Evolutionary conservation across 163 green algal species (phyloP), one percentile per base, ranked within the genome.

Genomic region (Volvox carteri): DNA sequence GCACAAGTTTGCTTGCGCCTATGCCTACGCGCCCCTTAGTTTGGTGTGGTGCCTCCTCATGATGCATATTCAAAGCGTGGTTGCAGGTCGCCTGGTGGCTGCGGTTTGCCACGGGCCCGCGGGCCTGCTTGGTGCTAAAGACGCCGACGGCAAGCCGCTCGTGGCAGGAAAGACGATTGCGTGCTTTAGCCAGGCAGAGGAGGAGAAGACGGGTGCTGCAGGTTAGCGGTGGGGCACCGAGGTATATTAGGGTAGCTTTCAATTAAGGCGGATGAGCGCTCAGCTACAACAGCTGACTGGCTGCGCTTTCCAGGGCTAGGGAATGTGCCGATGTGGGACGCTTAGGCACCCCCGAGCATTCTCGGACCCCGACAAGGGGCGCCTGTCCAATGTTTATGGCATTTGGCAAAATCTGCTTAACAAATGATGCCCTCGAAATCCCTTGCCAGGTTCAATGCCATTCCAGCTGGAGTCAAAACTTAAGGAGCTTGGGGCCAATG

Each of bases 391-490:
- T n/a, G n/a, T n/a, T n/a, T n/a, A n/a, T n/a, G n/a, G n/a, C n/a
- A n/a, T n/a, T n/a, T n/a, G n/a, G n/a, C n/a, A n/a, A n/a, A n/a
- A n/a, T n/a, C n/a, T n/a, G n/a, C n/a, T n/a, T n/a, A n/a, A n/a
- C n/a, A n/a, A n/a, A n/a, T n/a, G n/a, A n/a, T n/a, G n/a, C n/a
- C n/a, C n/a, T n/a, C n/a, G n/a, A n/a, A n/a, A n/a, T n/a, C n/a
- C n/a, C n/a, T n/a, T 37, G 39, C 28, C 70, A 89, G 72, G 41
- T 18, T 39, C 54, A 28, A 79, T 89, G 70, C 84, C 84, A 12
- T 89, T 89, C 72, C 28, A 48, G 72, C 72, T 89, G 67, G 84
- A 89, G 84, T 25, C 56, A 5, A 67, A 68, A 41, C 84, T 89
- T 19, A 65, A 52, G 39, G 84, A 89, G 72, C 39, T 67, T 7